phyloP scores from a whole-genome alignment of 2,329 filamentous ascomycete genomes.

The Fusarium mangiferae region DNA sequence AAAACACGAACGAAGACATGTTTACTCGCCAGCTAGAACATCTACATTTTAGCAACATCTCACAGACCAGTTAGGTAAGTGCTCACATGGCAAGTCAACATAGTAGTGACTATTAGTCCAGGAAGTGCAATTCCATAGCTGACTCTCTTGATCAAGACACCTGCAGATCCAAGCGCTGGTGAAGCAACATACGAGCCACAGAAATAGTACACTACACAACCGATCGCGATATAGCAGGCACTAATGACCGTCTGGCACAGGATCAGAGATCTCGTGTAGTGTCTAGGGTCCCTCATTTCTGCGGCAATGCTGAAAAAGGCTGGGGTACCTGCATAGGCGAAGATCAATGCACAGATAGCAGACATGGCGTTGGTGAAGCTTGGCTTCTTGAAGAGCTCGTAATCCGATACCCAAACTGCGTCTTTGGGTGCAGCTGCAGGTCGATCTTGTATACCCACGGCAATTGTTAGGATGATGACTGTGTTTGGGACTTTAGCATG shows the following conservation, averaged over 20 bases:
- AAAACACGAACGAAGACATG: constrained; percentile 21
- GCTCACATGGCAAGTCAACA: constrained; percentile 41
- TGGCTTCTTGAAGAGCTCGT: constrained; percentile 12
- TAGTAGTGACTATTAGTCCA: constrained; percentile 40
- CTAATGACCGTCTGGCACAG: constrained; percentile 43
- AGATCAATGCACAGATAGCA: constrained; percentile 47
- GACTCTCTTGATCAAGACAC: constrained; percentile 53
- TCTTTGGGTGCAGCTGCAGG: constrained; percentile 24
- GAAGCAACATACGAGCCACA: constrained; percentile 59
- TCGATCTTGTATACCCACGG: constrained; percentile 32
- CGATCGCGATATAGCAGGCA: constrained; percentile 47
- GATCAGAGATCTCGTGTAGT: constrained; percentile 34
- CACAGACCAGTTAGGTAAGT: rapidly evolving
- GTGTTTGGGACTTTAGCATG: not conserved
- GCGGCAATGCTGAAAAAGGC: constrained; percentile 47
- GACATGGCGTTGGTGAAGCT: constrained; percentile 33
- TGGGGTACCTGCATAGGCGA: constrained; percentile 50
- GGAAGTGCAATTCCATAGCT: constrained; percentile 51
- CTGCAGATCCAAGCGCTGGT: constrained; percentile 57
- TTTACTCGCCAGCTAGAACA: constrained; percentile 1
- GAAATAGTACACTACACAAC: constrained; percentile 56
- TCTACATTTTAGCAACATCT: not conserved
- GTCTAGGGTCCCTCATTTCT: constrained; percentile 47
- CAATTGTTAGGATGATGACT: constrained; percentile 36
- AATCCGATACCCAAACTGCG: constrained; percentile 16